Base-by-base conservation (phyloP, 2,329 filamentous ascomycete species). In the Basipetospora chlamydospora region DNA sequence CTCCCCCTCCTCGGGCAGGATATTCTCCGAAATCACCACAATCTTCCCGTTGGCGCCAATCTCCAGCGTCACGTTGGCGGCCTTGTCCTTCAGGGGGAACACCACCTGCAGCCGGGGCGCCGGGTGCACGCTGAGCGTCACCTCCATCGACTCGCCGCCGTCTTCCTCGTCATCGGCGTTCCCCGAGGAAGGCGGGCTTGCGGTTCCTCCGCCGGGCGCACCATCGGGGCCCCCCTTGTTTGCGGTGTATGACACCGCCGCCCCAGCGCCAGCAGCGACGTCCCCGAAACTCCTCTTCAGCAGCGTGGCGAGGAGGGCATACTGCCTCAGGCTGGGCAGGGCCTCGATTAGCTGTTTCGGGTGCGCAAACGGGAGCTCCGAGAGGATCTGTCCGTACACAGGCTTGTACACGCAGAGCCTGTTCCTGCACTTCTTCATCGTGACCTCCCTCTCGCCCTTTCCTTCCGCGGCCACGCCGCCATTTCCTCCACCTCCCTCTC, bases 301-400 rank as follows among this genome's bases (percentile, higher is more conserved):
- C 3, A 90, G 55, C 0, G 64, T 71, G 2, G 73, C 73, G 4
- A 84, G 60, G 44, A 80, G 75, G 0, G 79, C 78, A 49, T 84
- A 90, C 51, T 90, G 83, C 11, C 84, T 67, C 12, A 90, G 60
- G 4, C 68, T 62, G 0, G 83, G 81, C n/a, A 92, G 63, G 49
- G 87, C 73, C 37, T 72, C 67, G 6, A 87, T 60, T 4, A 92
- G 59, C 49, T 92, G 82, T 34, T 75, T 70, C 0, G 84, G 84
- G 48, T 92, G 84, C 3, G 74, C 73, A 49, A 92, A 88, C 0
- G 81, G 75, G 22, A 90, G 62, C 38, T 78, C 73, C 1, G 68
- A 70, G 7, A 92, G 54, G 3, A 66, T 63, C 39, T 77, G 70
- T 0, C 77, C 79, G 45, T 79, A 84, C 7, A 85, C 80, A 2